phyloP scores from a whole-genome alignment of 169 alveolate genomes.

The Plasmodium gonderi region DNA sequence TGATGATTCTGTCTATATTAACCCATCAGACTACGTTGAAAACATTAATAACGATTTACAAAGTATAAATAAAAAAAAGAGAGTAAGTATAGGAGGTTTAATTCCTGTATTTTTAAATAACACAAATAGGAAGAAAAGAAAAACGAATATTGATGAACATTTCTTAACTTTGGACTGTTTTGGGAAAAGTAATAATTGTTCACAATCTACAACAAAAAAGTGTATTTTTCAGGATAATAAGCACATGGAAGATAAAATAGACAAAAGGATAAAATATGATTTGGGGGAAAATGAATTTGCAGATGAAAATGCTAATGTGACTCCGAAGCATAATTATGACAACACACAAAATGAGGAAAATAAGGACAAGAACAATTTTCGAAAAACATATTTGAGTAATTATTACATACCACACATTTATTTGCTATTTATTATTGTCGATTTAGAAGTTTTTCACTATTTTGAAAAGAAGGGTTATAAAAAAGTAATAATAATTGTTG shows the following conservation, averaged over 20 bases:
- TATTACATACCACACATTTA: slow-evolving; percentile 72
- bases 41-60: background rate
- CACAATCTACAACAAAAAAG: background rate
- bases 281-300: background rate
- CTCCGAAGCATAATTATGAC: slow-evolving; percentile 30
- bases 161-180: background rate
- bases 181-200: background rate
- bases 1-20: background rate
- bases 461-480: slow-evolving; percentile 56
- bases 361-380: background rate
- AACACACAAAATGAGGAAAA: background rate
- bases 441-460: slow-evolving; percentile 38
- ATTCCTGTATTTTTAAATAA: slow-evolving; percentile 68
- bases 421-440: slow-evolving; percentile 58
- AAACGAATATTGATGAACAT: slow-evolving; percentile 17
- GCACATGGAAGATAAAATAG: background rate
- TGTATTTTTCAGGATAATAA: background rate
- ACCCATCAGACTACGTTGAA: background rate
- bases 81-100: slow-evolving; percentile 72
- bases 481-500: slow-evolving; percentile 38
- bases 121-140: slow-evolving; percentile 31
- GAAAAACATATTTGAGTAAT: slow-evolving; percentile 58
- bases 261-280: background rate
- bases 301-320: slow-evolving; percentile 1
- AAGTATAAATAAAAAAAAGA: slow-evolving; percentile 51